These are phyloP conservation scores for Umbelopsis vinacea DNA, from an alignment of 192 early-diverging fungal species.

Conservation along the genomic window DNA sequence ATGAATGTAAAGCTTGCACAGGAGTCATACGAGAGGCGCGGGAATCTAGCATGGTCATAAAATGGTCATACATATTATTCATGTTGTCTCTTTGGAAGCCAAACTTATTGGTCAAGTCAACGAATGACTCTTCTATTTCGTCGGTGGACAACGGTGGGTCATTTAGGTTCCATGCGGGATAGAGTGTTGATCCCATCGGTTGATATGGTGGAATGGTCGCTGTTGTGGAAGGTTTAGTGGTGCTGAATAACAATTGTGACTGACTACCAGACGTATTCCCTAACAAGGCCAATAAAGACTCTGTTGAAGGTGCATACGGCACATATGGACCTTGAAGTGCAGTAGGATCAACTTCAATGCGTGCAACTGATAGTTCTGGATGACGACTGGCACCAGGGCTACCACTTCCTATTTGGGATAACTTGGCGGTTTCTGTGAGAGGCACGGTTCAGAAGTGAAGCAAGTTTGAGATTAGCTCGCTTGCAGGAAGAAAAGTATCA, in stretches of 20 bases:
- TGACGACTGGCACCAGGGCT: background rate
- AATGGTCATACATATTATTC: slow-evolving; percentile 66
- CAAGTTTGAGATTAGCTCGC: background rate
- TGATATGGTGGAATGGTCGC: background rate
- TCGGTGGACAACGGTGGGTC: slow-evolving; percentile 5
- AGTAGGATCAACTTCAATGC: slow-evolving; percentile 5
- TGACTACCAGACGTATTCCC: slow-evolving; percentile 39
- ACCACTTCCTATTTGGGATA: slow-evolving; percentile 1
- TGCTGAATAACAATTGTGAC: background rate
- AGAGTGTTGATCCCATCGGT: slow-evolving; percentile 2
- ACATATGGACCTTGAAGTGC: slow-evolving; percentile 58
- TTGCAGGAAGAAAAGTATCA: background rate
- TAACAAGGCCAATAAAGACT: slow-evolving; percentile 71
- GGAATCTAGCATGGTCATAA: slow-evolving; percentile 69
- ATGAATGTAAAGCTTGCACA: slow-evolving; percentile 59
- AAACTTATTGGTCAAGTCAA: slow-evolving; percentile 56
- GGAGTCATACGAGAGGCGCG: slow-evolving; percentile 70
- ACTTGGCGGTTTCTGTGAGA: background rate
- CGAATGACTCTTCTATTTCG: slow-evolving; percentile 61
- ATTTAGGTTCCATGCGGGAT: slow-evolving; percentile 26
- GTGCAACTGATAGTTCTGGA: background rate
- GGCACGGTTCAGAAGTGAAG: background rate
- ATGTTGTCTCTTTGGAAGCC: slow-evolving; percentile 70
- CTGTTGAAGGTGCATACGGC: slow-evolving; percentile 71
- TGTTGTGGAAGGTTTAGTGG: background rate